These are phyloP conservation scores for Pittosporum tobira DNA, from an alignment of 129 eudicot species.

Conservation along the genomic window DNA sequence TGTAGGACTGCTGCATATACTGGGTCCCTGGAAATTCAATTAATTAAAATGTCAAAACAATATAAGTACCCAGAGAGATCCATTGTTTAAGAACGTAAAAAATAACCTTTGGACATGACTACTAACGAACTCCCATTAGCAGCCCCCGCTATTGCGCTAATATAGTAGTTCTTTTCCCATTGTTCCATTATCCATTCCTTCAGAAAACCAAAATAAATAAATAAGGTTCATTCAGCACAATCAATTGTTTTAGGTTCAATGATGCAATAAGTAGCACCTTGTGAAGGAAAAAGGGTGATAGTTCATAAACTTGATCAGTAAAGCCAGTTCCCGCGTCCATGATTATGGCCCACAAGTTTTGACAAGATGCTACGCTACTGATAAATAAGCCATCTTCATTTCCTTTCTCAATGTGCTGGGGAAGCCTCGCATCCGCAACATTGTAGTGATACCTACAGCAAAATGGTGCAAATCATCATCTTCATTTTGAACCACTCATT, in stretches of 20 bases:
- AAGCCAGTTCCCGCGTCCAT: conserved; percentile 94
- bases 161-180: conserved; percentile 82
- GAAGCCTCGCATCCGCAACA: conserved; percentile 61
- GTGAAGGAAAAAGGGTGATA: conserved; percentile 58
- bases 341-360: conserved; percentile 73
- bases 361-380: conserved; percentile 68
- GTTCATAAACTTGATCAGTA: conserved; percentile 60
- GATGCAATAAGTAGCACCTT: conserved; percentile 37
- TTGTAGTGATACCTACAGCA: conserved; percentile 75
- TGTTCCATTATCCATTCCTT: conserved; percentile 95
- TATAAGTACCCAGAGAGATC: neutral
- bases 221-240: neutral
- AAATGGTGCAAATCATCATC: conserved; percentile 1
- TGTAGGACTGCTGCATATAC: conserved; percentile 78
- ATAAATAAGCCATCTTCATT: conserved; percentile 69
- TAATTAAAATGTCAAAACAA: neutral
- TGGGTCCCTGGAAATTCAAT: conserved; percentile 43
- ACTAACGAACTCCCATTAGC: conserved; percentile 72
- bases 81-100: neutral
- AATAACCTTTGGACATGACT: conserved; percentile 76
- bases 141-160: conserved; percentile 76
- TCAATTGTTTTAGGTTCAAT: neutral
- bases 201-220: neutral
- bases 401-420: conserved; percentile 74
- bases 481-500: neutral